Evolutionary conservation across 1,139 yeast species (phyloP), one percentile per base, ranked within the genome.

Genomic region (Geotrichum siamense): DNA sequence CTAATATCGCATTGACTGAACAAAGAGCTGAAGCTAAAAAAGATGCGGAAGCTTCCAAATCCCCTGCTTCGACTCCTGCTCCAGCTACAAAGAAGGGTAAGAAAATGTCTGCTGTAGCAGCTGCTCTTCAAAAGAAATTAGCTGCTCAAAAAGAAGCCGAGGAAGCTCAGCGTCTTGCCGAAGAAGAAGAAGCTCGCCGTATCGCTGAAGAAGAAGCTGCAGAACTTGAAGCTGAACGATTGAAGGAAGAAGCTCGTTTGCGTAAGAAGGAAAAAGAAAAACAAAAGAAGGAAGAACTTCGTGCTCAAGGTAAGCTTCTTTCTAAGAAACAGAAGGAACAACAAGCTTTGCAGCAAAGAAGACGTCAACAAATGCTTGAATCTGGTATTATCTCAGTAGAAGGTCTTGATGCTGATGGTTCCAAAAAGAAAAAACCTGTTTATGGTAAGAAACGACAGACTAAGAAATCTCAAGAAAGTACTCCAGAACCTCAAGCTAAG

Each of bases 311-410:
- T 59, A 91, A 68, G 48, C 62, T 65, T 15, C 57, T 69, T 61
- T 84, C 96, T 49, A 91, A 85, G 70, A 91, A 89, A 63, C 98
- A 91, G 70, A 86, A 84, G 67, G 96, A 89, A 65, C 95, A 87
- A 62, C 83, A 84, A 70, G 84, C 80, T 48, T 67, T 81, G 39
- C 78, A 81, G 59, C 97, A 91, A 61, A 82, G 84, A 62, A 85
- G 97, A 69, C 84, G 94, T 64, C 82, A 84, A 55, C 91, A 82
- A 56, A 72, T 91, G 54, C 72, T 91, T 53, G 82, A 81, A 48
- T 70, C 86, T 25, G 84, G 89, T 53, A n/a, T 22, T 10, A 75
- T 86, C 43, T 68, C 70, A 41, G 86, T 89, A 54, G 83, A 86
- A 33, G 97, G 91, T 48, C 74, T 87, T 52, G 55, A 55, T 19